Percentiles rank a stretch among this genome's conserved stretches.
Conservation (phyloP, 1,139 yeast genomes). For the Hyphopichia wangnamkhiaoensis region DNA sequence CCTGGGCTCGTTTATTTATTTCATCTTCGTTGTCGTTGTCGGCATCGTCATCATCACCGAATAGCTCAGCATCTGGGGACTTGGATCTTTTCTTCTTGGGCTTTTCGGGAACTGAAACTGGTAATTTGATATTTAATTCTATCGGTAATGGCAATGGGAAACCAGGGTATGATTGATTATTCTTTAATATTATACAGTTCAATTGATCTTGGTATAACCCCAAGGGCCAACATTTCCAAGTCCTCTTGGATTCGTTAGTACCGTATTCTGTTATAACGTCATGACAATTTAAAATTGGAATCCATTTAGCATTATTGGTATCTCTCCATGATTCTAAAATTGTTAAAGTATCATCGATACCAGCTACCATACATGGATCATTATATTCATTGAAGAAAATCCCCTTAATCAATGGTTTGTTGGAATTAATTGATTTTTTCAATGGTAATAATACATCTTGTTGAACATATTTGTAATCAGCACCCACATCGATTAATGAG, state of each 20-base stretch:
- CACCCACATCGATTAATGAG: conserved; percentile 38
- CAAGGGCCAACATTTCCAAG: conserved; percentile 82
- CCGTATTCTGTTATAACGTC: conserved; percentile 58
- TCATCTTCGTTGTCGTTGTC: conserved; percentile 23
- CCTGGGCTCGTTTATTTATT: conserved; percentile 26
- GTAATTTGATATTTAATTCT: conserved; percentile 70
- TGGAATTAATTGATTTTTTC: conserved; percentile 15
- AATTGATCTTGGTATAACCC: conserved; percentile 72
- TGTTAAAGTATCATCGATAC: conserved; percentile 65
- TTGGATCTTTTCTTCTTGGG: conserved; percentile 11
- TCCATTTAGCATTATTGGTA: conserved; percentile 78
- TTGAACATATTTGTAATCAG: conserved; percentile 41
- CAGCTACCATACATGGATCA: conserved; percentile 85
- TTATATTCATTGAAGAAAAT: conserved; percentile 81
- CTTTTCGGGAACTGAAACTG: conserved; percentile 39
- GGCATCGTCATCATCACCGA: conserved; percentile 20
- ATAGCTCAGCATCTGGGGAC: conserved; percentile 10
- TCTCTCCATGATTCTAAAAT: conserved; percentile 79
- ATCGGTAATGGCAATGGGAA: conserved; percentile 85
- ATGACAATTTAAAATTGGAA: conserved; percentile 75
- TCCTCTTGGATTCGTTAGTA: conserved; percentile 43
- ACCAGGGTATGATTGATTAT: conserved; percentile 52
- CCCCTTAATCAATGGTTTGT: conserved; percentile 54
- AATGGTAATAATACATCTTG: conserved; percentile 44
- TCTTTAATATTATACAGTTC: conserved; percentile 73